Evolutionary conservation across 805 yeast genomes (phyloP), one percentile per base, ranked within the genome.

Genomic region (Pichia kluyveri): DNA sequence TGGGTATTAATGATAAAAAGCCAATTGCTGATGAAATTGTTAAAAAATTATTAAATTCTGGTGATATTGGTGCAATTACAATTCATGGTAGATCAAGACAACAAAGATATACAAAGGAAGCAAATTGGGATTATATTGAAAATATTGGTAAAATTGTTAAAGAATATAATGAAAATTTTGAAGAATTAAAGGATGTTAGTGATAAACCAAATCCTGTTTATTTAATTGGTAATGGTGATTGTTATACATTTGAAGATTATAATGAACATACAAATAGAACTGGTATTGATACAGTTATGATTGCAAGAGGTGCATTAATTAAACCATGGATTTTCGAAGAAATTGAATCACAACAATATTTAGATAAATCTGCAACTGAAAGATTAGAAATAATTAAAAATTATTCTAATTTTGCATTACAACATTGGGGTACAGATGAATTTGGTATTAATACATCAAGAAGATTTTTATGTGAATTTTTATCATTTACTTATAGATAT

Each of bases 241-340:
- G 88, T 42, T 90, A 73, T 69, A 83, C 87, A 18, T 80, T 76
- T 69, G 85, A 85, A 59, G 98, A 93, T 62, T 93, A 96, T 95
- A 77, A 87, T 64, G 73, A 71, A 34, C 89, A 84, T 11, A 71
- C 82, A 40, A 66, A 69, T 28, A 76, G 80, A 43, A 77, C 77
- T 31, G 84, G 85, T 23, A 81, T 91, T 49, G 99, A 93, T 68
- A 80, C 93, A 31, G 95, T 89, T 17, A 93, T 95, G 97, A 87
- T 93, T 47, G 99, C 98, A 3, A 77, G 99, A 60, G 99, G 98
- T 48, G 98, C 98, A 2, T 75, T 93, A 54, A 90, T 93, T 63
- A 93, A 93, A 68, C 99, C 99, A 36, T 93, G 99, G 99, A 86
- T 93, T 45, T 93, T 91, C 57, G 97, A 93, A 69, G 99, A 93